Base-by-base conservation (phyloP, 2,329 filamentous ascomycete species). In the Sporothrix dimorphospora region DNA sequence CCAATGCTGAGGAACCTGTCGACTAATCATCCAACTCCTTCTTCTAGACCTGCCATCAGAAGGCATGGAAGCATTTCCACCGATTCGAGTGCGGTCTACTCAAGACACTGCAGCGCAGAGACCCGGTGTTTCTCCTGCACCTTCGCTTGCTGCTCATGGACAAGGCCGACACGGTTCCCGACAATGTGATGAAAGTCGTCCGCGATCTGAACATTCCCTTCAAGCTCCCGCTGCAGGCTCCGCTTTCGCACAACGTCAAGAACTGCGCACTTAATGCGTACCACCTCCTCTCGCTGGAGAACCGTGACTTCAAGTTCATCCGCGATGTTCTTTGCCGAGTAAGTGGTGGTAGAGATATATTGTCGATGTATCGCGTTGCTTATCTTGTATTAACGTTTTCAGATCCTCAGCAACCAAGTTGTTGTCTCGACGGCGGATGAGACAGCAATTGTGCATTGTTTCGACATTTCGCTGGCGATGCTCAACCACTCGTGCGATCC, bases 401-500 rank as follows among this genome's bases (percentile, higher is more conserved):
- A 72, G 71, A 38, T 72, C 72, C n/a, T 78, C 73, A 42, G 63
- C 0, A 68, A 71, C 34, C 69, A 73, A 47, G 53, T 34, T 6
- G 49, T 68, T 8, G n/a, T 65, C 5, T n/a, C 61, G 14, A 30
- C 61, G 9, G 71, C 71, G 0, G 71, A 72, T 14, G 66, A 47
- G n/a, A 38, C 66, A 2, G 55, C 66, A 1, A 59, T 69, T 38
- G 66, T 70, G 9, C 57, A 57, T 19, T 72, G 72, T 16, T 72
- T 82, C n/a, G 79, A 82, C 42, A 65, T 79, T 14, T 71, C 77
- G 2, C 76, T 77, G 0, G 76, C 80, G 14, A 72, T 78, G 45
- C 78, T 82, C 70, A 82, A 82, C 73, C 81, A 82, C 75, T 79
- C 77, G 0, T 83, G 81, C 70, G 75, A 78, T 0, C 79, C 80